Base-by-base conservation (phyloP, 2,329 filamentous ascomycete species). In the Scedosporium apiospermum region DNA sequence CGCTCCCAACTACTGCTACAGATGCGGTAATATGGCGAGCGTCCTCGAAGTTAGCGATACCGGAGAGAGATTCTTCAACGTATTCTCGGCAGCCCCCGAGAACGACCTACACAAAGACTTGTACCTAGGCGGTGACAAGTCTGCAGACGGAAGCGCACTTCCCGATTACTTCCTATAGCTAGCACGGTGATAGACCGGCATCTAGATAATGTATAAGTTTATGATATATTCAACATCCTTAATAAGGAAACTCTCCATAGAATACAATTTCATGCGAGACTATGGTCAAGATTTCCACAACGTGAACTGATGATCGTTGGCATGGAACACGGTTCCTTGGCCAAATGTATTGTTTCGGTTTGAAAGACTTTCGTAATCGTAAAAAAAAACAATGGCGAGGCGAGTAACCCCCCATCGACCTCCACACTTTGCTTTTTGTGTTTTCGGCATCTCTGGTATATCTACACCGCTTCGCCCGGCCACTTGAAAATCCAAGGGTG, bases 21-120 rank as follows among this genome's bases (percentile, higher is more conserved):
- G 93, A 42, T 99, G 95, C 76, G 95, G 95, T 57, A 99, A 99
- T 74, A 88, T 98, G 84, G 95, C 95, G 7, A 96, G 92, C 74
- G 95, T 99, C 57, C 82, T 99, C 44, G 95, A 99, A 77, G 95
- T 99, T 63, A 93, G 91, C 73, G 92, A 96, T 71, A 88, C 88
- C 0, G 93, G 95, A 44, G 92, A 96, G 75, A 82, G 93, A 64
- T 96, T 91, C 75, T 99, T 98, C 80, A 99, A 99, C 73, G 93
- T 98, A 26, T 99, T 99, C 74, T 91, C 96, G 63, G 95, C 95
- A 3, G 93, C 95, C 30, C 95, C 95, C 2, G 95, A 99, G 75
- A 96, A 99, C 70, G 93, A 98, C 73, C 78, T 88, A 68, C 90
- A 96, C 72, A 90, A 96, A 71, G 92, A 97, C 72, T 83, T 89